phyloP scores from a whole-genome alignment of 768 basidiomycete species.

The Cystobasidiopsis lactophilus region DNA sequence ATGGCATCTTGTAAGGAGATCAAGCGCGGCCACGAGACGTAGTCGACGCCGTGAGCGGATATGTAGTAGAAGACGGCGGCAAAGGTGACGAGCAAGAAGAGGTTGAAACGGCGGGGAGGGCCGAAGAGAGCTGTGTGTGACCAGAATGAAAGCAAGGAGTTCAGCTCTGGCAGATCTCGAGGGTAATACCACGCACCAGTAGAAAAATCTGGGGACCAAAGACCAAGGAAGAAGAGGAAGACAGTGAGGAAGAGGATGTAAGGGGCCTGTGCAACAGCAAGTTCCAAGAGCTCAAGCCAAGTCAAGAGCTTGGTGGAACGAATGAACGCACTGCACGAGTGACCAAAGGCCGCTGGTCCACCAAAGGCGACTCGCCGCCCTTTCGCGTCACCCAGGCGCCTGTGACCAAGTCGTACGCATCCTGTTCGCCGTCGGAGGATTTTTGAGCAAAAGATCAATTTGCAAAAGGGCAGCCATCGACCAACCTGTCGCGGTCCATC shows the following conservation, averaged over 20 bases:
- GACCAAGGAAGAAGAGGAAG: slow-evolving; percentile 67
- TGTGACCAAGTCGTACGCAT: slow-evolving; percentile 83
- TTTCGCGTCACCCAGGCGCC: slow-evolving; percentile 69
- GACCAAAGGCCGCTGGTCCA: slow-evolving; percentile 4
- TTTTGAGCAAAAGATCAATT: not conserved
- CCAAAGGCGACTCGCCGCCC: slow-evolving; percentile 4
- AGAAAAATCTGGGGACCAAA: slow-evolving; percentile 8
- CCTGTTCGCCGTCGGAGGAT: too few relatives aligned
- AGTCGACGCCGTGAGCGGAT: slow-evolving; percentile 65
- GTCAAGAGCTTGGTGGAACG: not conserved
- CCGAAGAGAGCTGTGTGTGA: not conserved
- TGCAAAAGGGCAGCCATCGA: slow-evolving; percentile 2
- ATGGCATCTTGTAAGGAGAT: slow-evolving; percentile 54
- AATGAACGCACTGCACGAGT: slow-evolving; percentile 4
- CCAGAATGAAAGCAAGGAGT: too few relatives aligned
- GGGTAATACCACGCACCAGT: slow-evolving; percentile 14
- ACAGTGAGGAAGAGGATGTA: slow-evolving; percentile 55
- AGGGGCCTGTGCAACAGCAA: slow-evolving; percentile 50
- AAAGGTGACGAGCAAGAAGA: slow-evolving; percentile 35
- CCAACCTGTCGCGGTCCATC: slow-evolving; percentile 73
- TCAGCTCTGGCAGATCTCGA: not conserved
- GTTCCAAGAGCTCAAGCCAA: too few relatives aligned
- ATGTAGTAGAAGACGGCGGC: slow-evolving; percentile 46
- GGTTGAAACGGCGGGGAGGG: slow-evolving; percentile 41
- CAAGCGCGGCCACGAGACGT: slow-evolving; percentile 82